phyloP scores from a whole-genome alignment of 2,329 filamentous ascomycete genomes.

The Coniella lustricola region DNA sequence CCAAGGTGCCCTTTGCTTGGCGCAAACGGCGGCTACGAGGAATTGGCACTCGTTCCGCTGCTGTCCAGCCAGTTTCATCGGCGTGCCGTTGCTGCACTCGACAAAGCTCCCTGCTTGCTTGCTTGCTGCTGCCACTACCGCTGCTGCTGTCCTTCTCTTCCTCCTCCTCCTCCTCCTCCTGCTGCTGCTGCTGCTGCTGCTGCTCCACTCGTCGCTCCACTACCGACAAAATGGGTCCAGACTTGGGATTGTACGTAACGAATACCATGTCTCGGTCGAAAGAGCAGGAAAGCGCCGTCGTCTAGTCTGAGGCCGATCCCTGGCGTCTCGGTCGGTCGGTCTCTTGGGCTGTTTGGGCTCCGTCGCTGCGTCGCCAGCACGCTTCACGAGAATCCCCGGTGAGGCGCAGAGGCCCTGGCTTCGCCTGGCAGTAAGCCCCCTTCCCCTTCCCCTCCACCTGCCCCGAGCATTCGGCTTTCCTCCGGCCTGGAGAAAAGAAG shows the following conservation, averaged over 20 bases:
- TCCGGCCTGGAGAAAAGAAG: background rate
- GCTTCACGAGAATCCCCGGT: background rate
- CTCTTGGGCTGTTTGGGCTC: too few species aligned
- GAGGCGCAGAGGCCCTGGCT: background rate
- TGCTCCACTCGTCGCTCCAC: too few species aligned
- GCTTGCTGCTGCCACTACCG: too few species aligned
- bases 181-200: too few species aligned
- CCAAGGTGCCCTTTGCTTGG: too few species aligned
- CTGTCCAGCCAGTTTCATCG: too few species aligned
- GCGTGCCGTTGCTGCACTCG: too few species aligned
- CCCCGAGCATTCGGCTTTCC: slow-evolving; percentile 1
- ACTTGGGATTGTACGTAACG: slow-evolving; percentile 14
- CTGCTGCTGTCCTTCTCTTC: too few species aligned
- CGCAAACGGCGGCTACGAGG: slow-evolving; percentile 1
- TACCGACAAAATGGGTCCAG: slow-evolving; percentile 6
- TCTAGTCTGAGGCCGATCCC: background rate
- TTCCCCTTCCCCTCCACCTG: background rate
- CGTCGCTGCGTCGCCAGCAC: slow-evolving; percentile 1
- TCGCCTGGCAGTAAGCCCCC: too few species aligned
- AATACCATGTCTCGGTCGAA: background rate
- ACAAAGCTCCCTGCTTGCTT: too few species aligned
- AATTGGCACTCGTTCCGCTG: background rate
- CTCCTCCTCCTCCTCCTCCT: too few species aligned
- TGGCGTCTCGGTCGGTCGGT: background rate
- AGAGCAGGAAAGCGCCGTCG: background rate